These are phyloP conservation scores for Prillingera fragicola DNA, from an alignment of 1,284 basidiomycete species.

Conservation along the genomic window DNA sequence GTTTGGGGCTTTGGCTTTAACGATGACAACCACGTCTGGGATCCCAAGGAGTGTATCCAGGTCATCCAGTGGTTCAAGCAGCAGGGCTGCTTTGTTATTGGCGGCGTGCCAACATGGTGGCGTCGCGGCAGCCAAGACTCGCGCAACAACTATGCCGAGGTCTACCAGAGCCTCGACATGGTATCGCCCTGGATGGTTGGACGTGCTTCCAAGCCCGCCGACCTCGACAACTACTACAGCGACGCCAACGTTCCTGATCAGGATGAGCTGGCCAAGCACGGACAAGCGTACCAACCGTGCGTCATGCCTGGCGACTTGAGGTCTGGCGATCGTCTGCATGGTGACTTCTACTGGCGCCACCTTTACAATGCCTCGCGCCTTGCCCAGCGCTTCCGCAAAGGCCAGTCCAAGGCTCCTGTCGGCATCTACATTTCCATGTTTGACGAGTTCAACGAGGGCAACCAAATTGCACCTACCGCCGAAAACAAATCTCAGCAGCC, in stretches of 20 bases:
- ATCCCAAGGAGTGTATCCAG: constrained; percentile 8
- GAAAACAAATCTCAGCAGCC: constrained; percentile 14
- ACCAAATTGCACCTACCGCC: constrained; percentile 20
- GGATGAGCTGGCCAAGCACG: constrained; percentile 4
- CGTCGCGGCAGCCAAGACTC: constrained; percentile 10
- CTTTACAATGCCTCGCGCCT: constrained; percentile 12
- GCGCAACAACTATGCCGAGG: constrained; percentile 7
- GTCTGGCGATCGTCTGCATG: constrained; percentile 7
- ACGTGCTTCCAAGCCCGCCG: constrained; percentile 7
- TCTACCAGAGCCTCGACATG: constrained; percentile 16
- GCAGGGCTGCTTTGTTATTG: constrained; percentile 12
- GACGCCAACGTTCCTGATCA: constrained; percentile 9
- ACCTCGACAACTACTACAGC: constrained; percentile 11
- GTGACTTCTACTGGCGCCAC: constrained; percentile 22
- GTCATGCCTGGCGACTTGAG: constrained; percentile 19
- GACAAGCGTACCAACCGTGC: constrained; percentile 18
- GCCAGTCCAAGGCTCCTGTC: constrained; percentile 1
- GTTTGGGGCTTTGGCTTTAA: constrained; percentile 22
- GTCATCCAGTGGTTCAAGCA: constrained; percentile 15
- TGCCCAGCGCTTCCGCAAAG: too few species aligned
- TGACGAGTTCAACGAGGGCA: constrained; percentile 21
- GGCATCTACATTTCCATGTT: constrained; percentile 18
- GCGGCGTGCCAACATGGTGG: constrained; percentile 21
- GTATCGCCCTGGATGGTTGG: constrained; percentile 22
- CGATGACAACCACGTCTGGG: constrained; percentile 10